phyloP scores from a whole-genome alignment of 2,329 filamentous ascomycete species.

The Calonectria honghensis region DNA sequence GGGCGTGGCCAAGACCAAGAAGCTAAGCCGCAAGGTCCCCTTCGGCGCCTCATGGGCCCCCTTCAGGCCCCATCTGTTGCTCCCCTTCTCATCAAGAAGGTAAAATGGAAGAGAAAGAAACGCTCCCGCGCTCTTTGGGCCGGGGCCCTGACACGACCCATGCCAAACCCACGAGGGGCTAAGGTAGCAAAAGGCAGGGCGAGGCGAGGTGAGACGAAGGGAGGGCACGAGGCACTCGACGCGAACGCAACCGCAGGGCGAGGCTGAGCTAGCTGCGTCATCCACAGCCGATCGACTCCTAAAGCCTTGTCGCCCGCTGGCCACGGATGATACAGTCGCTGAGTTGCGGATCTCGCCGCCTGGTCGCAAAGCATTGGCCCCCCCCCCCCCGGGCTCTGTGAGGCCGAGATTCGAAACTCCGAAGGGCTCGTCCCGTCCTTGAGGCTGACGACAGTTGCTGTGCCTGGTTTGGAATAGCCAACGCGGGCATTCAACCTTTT shows the following conservation, averaged over 20 bases:
- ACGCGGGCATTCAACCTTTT: constrained; percentile 13
- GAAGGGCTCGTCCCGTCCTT: constrained; percentile 14
- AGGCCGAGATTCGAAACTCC: constrained; percentile 31
- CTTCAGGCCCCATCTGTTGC: constrained; percentile 11
- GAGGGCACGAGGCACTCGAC: constrained; percentile 41
- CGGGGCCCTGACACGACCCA: constrained; percentile 45
- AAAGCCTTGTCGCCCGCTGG: constrained; percentile 49
- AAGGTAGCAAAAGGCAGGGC: constrained; percentile 24
- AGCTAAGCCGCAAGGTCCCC: constrained; percentile 37
- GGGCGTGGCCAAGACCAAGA: constrained; percentile 34
- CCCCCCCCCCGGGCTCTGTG: constrained; percentile 42
- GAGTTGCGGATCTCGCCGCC: constrained; percentile 47
- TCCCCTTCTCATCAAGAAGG: constrained; percentile 29
- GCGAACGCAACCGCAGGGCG: constrained; percentile 43
- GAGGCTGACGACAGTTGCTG: constrained; percentile 31
- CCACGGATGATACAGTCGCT: constrained; percentile 45
- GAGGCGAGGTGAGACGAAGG: constrained; percentile 48
- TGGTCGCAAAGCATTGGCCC: constrained; percentile 46
- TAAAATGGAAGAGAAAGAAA: constrained; percentile 27
- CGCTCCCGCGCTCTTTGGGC: constrained; percentile 28
- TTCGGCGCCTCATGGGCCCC: not conserved
- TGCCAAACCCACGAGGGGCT: constrained; percentile 51
- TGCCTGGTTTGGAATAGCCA: constrained; percentile 16
- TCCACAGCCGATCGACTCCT: constrained; percentile 32
- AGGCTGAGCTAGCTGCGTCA: constrained; percentile 49